These are phyloP conservation scores for Tetradesmus obliquus DNA, from an alignment of 139 green algal species.

Conservation along the genomic window DNA sequence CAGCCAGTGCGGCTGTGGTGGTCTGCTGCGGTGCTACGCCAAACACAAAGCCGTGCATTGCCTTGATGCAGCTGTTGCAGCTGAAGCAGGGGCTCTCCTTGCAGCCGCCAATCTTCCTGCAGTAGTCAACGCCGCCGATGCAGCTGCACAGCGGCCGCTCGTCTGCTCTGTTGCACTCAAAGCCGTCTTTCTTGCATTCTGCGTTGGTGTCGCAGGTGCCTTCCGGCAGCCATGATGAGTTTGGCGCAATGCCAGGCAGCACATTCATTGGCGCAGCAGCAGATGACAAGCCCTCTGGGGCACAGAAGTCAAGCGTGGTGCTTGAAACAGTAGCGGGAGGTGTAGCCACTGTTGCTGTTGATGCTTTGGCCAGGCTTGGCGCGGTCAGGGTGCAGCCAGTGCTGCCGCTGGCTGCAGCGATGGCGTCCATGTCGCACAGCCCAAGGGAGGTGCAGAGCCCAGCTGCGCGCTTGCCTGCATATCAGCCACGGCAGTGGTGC, in stretches of 20 bases:
- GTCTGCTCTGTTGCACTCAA: conserved; percentile 13
- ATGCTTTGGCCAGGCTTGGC: background rate
- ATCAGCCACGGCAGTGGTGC: background rate
- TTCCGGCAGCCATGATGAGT: background rate
- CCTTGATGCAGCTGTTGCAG: background rate
- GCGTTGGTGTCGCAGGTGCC: background rate
- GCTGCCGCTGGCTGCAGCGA: background rate
- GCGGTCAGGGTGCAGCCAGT: background rate
- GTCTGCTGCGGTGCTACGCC: background rate
- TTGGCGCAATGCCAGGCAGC: conserved; percentile 15
- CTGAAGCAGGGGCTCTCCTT: background rate
- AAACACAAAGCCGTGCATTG: conserved; percentile 6
- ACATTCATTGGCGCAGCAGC: background rate
- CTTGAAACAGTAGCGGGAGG: background rate
- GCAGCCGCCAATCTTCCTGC: conserved; percentile 17
- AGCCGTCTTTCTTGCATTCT: background rate
- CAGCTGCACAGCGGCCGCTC: background rate
- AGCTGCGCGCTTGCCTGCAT: conserved; percentile 11
- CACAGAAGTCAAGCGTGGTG: background rate
- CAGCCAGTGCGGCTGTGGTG: background rate
- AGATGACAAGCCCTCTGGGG: background rate
- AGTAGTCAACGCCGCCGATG: conserved; percentile 2
- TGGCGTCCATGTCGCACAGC: background rate
- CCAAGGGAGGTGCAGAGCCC: background rate
- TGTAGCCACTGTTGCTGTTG: background rate